Conservation (phyloP, 768 basidiomycete genomes). For the Russula lepida region DNA sequence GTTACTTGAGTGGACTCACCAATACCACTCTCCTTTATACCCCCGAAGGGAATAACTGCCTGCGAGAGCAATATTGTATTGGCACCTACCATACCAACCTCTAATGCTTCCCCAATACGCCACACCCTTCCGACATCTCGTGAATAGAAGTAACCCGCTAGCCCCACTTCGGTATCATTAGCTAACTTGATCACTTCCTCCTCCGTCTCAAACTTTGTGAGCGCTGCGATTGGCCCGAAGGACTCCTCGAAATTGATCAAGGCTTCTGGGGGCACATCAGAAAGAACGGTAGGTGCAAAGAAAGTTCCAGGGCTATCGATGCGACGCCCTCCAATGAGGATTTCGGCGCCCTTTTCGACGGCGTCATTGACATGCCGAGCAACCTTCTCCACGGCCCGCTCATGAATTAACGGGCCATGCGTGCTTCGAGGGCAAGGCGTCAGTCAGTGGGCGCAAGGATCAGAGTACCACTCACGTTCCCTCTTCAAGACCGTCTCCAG, state of each 20-base stretch:
- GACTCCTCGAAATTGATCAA: conserved; percentile 79
- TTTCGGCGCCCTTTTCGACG: conserved; percentile 70
- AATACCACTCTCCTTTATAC: conserved; percentile 82
- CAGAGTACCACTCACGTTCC: conserved; percentile 45
- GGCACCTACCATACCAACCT: conserved; percentile 88
- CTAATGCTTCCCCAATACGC: conserved; percentile 89
- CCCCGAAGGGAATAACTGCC: conserved; percentile 81
- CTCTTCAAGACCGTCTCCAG: conserved; percentile 80
- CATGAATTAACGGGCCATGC: conserved; percentile 92
- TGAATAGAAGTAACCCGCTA: conserved; percentile 93
- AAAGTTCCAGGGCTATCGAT: conserved; percentile 52
- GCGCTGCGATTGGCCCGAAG: conserved; percentile 84
- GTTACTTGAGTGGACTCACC: conserved; percentile 30
- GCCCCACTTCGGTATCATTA: conserved; percentile 73
- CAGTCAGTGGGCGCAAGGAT: neutral
- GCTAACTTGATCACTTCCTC: conserved; percentile 84
- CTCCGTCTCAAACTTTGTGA: conserved; percentile 88
- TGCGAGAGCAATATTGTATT: conserved; percentile 78
- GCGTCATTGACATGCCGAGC: conserved; percentile 83
- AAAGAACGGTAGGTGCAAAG: conserved; percentile 83
- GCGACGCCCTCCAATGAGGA: conserved; percentile 82
- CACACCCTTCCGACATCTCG: conserved; percentile 82
- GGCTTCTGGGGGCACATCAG: conserved; percentile 67
- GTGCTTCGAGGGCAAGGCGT: conserved; percentile 41
- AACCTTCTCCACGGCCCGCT: conserved; percentile 79